Evolutionary conservation across 225 moss, liverwort and hornwort species (phyloP), one percentile per base, ranked within the genome.

Genomic region (Climacium dendroides): DNA sequence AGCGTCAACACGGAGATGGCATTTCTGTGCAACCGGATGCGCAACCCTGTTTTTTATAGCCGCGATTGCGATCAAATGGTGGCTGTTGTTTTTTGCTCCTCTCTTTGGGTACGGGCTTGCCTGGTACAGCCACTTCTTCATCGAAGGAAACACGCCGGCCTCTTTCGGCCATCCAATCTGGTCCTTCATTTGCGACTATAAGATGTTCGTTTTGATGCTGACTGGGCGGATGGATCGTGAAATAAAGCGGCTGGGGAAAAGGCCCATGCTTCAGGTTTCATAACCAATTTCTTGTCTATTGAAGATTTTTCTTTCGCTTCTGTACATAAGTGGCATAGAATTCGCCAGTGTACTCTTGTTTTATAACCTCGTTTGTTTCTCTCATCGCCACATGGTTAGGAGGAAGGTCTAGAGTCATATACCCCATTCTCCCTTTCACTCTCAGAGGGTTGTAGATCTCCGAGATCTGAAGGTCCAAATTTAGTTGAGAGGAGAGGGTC

Each of bases 81-180:
- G 98, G 94, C 86, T 99, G 50, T 90, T 97, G 72, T 91, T 97
- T 85, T 90, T 95, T 77, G 95, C 95, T 67, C 96, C 96, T 78
- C 79, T 97, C 55, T 90, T 95, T 39, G 98, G 96, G 35, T 99
- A 97, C 35, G 96, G 95, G 48, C 90, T 99, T 79, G 97, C 95
- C 12, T 97, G 98, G 97, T 99, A 95, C 93, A 96, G 96, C 78
- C 98, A 99, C 83, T 94, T 94, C 88, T 99, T 99, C 75, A 94
- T 99, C 84, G 97, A 99, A 89, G 91, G 95, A 72, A 99, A 99
- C 86, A 85, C 91, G 34, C 96, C 96, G 30, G 93, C 95, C 34
- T 80, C 98, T 7, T 97, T 96, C 75, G 93, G 89, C n/a, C 95
- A 96, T 91, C 98, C 97, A 8, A 78, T 99, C 48, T 99, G 97